These are phyloP conservation scores for Amoebophrya sp. DNA, from an alignment of 169 alveolate genomes.

Conservation along the genomic window DNA sequence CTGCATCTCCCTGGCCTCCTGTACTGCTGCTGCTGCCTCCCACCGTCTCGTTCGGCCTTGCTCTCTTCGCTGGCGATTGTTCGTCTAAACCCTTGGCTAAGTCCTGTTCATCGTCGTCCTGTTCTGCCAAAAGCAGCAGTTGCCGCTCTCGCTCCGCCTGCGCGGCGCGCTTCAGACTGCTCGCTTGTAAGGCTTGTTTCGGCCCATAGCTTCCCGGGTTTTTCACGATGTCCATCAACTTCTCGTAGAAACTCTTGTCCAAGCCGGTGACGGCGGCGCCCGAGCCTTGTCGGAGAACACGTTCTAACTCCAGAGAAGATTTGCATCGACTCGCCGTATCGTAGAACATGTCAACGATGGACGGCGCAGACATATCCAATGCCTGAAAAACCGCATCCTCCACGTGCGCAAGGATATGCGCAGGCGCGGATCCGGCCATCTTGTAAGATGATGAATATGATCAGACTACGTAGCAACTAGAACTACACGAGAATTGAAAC, in stretches of 20 bases:
- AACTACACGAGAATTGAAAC: too few species aligned
- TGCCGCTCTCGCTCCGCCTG: not conserved
- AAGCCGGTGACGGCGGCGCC: not conserved
- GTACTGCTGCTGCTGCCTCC: too few species aligned
- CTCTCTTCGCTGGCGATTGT: not conserved
- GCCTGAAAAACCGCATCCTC: not conserved
- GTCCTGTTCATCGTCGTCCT: not conserved
- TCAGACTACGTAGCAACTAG: too few species aligned
- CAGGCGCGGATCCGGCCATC: not conserved
- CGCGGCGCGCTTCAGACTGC: not conserved
- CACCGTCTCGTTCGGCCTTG: not conserved
- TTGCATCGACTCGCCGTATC: not conserved
- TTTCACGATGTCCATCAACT: not conserved
- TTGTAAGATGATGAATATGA: too few species aligned
- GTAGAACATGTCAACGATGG: not conserved
- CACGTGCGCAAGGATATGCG: not conserved
- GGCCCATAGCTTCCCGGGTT: not conserved
- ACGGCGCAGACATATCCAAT: not conserved
- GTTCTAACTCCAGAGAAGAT: not conserved
- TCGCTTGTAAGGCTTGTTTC: too few species aligned
- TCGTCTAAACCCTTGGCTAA: not conserved
- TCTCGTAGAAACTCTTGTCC: not conserved
- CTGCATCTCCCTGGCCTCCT: too few species aligned
- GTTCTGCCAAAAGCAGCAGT: not conserved
- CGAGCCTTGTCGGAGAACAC: not conserved